These are phyloP conservation scores for Candida namnaoensis DNA, from an alignment of 805 yeast species.

Conservation along the genomic window DNA sequence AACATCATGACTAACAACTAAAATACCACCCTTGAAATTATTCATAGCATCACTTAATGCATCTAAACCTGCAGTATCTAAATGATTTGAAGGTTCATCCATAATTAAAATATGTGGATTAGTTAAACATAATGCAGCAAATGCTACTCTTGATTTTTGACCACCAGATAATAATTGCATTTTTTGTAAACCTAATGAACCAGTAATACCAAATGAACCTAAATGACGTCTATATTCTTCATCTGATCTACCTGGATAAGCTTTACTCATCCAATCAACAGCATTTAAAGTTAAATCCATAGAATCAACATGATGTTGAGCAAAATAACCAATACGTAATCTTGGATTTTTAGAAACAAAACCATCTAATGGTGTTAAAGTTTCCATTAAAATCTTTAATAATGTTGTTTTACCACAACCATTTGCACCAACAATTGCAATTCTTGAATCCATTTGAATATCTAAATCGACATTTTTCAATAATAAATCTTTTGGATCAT, in stretches of 20 bases:
- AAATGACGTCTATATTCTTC: slow-evolving; percentile 95
- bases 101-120: slow-evolving; percentile 87
- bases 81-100: slow-evolving; percentile 97
- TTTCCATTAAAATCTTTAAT: slow-evolving; percentile 78
- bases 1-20: slow-evolving; percentile 98
- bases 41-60: slow-evolving; percentile 87
- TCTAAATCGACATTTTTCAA: slow-evolving; percentile 77
- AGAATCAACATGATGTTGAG: slow-evolving; percentile 98
- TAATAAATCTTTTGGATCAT: slow-evolving; percentile 53
- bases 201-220: slow-evolving; percentile 96
- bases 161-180: slow-evolving; percentile 92
- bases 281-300: slow-evolving; percentile 85
- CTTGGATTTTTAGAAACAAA: slow-evolving; percentile 74
- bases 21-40: slow-evolving; percentile 87
- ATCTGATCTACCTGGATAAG: slow-evolving; percentile 88
- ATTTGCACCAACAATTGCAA: slow-evolving; percentile 96
- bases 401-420: slow-evolving; percentile 99
- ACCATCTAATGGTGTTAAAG: slow-evolving; percentile 67
- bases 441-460: slow-evolving; percentile 88
- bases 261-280: slow-evolving; percentile 86
- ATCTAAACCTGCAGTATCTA: slow-evolving; percentile 97
- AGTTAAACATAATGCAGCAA: slow-evolving; percentile 85
- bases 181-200: slow-evolving; percentile 85
- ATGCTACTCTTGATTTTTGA: slow-evolving; percentile 96
- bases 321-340: slow-evolving; percentile 90